Percentiles rank a stretch among this genome's conserved stretches.
Evolutionary conservation across 129 eudicot species (phyloP).

Genomic region (Centaurea solstitialis): DNA sequence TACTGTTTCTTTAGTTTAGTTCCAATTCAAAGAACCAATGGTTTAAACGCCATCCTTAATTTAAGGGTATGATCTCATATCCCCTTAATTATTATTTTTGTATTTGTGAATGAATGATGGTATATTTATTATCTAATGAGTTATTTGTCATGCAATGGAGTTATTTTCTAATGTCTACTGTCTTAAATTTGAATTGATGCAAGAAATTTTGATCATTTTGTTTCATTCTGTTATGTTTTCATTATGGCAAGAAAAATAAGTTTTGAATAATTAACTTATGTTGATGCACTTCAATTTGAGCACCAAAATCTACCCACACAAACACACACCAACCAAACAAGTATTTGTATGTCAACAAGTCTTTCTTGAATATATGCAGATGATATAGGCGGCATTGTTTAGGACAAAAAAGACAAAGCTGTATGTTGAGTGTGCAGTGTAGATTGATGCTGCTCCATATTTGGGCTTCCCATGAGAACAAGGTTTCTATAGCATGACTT

Average conservation of each 20-base stretch:
- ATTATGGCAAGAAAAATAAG: neutral
- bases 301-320: constrained; percentile 7
- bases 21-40: neutral
- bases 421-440: constrained; percentile 89
- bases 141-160: neutral
- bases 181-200: neutral
- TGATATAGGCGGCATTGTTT: constrained; percentile 45
- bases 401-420: constrained; percentile 82
- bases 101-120: neutral
- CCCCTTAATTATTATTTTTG: neutral
- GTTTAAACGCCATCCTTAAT: neutral
- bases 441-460: constrained; percentile 93
- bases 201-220: neutral
- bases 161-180: neutral
- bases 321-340: neutral
- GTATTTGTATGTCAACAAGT: constrained; percentile 4
- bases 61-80: neutral
- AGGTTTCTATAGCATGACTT: constrained; percentile 39
- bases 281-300: constrained; percentile 4
- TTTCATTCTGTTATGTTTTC: neutral
- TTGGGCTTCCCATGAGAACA: constrained; percentile 99
- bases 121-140: neutral
- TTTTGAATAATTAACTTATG: neutral
- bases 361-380: constrained; percentile 39
- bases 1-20: neutral